Percentiles rank a stretch among this genome's conserved stretches.
phyloP scores from a whole-genome alignment of 2,329 filamentous ascomycete species.

The Chrysoporthe cubensis region DNA sequence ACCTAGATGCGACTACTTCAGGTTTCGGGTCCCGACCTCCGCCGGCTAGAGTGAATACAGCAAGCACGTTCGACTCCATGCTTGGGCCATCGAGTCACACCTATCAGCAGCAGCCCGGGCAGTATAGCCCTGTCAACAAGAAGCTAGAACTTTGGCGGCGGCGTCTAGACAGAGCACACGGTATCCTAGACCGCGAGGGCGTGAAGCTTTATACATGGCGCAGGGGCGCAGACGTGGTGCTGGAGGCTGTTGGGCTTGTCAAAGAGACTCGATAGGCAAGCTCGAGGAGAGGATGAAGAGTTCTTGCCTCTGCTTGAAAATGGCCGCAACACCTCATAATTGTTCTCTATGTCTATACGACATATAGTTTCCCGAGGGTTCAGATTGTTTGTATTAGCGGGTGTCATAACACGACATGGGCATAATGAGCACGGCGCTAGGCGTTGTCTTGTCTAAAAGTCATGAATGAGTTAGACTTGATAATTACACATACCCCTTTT shows the following conservation, averaged over 20 bases:
- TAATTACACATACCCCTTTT: not conserved
- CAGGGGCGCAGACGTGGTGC: constrained; percentile 69
- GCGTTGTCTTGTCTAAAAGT: constrained; percentile 1
- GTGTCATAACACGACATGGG: not conserved
- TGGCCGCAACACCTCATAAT: not conserved
- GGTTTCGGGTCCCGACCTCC: constrained; percentile 30
- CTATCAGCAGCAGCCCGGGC: constrained; percentile 28
- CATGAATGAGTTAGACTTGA: not conserved
- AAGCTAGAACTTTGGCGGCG: constrained; percentile 75
- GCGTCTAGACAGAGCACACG: constrained; percentile 67
- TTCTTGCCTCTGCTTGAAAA: not conserved
- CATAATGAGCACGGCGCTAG: constrained; percentile 21
- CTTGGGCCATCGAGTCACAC: constrained; percentile 30
- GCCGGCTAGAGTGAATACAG: constrained; percentile 22
- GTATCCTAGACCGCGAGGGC: constrained; percentile 62
- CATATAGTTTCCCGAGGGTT: not conserved
- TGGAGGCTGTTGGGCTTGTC: constrained; percentile 68
- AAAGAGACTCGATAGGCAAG: constrained; percentile 45
- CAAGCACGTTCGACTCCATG: constrained; percentile 25
- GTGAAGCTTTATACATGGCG: constrained; percentile 76
- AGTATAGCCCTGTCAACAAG: constrained; percentile 54
- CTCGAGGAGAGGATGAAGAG: constrained; percentile 43
- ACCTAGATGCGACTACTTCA: constrained; percentile 35
- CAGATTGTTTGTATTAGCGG: not conserved
- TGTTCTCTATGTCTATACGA: not conserved